phyloP scores from a whole-genome alignment of 2,329 filamentous ascomycete species.

The Neoarthrinium moseri region DNA sequence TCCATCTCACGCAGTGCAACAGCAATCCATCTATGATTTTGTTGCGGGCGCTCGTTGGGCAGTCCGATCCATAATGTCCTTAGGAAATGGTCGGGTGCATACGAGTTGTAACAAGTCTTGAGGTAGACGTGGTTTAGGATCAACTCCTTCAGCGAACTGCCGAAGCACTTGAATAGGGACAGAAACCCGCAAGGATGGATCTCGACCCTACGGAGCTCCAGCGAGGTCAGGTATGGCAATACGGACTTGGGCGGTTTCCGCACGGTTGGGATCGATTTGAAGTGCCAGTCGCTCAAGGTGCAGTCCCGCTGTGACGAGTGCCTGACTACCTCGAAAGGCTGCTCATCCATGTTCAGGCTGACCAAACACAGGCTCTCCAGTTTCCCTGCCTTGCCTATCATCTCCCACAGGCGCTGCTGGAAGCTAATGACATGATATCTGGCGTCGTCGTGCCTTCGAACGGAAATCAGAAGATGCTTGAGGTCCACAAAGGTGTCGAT shows the following conservation, averaged over 20 bases:
- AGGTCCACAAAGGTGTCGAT: constrained; percentile 39
- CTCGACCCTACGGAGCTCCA: constrained; percentile 44
- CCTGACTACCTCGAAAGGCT: constrained; percentile 34
- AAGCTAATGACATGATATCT: constrained; percentile 35
- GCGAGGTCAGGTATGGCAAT: constrained; percentile 35
- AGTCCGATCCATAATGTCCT: constrained; percentile 44
- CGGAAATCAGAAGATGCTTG: constrained; percentile 43
- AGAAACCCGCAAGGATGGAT: constrained; percentile 35
- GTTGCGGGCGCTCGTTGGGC: constrained; percentile 37
- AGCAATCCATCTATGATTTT: constrained; percentile 40
- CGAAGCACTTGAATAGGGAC: constrained; percentile 32
- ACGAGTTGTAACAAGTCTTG: constrained; percentile 35
- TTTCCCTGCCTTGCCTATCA: constrained; percentile 42
- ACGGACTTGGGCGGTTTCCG: constrained; percentile 28
- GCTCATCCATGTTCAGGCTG: constrained; percentile 41
- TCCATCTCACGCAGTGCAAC: constrained; percentile 35
- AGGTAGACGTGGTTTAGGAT: constrained; percentile 45
- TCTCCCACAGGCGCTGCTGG: constrained; percentile 46
- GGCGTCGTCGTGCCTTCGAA: constrained; percentile 42
- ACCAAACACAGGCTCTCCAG: constrained; percentile 48
- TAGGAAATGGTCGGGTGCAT: constrained; percentile 29
- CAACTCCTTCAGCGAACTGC: constrained; percentile 39
- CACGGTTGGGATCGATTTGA: constrained; percentile 33
- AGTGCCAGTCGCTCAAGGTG: constrained; percentile 37
- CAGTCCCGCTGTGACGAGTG: constrained; percentile 35